These are phyloP conservation scores for Populus alba DNA, from an alignment of 345 rosid species.

Conservation along the genomic window DNA sequence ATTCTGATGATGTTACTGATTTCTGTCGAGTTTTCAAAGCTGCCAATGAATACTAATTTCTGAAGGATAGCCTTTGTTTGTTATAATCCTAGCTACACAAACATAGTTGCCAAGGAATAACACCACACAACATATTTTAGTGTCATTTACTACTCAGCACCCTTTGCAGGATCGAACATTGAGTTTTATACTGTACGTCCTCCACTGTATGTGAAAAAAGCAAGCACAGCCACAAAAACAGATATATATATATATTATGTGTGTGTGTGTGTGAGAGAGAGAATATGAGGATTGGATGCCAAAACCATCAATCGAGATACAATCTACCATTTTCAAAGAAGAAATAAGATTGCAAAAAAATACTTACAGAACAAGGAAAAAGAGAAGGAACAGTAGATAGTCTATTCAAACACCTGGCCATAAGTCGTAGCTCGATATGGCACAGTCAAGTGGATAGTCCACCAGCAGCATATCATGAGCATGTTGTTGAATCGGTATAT, in stretches of 20 bases:
- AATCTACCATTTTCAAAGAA: not conserved
- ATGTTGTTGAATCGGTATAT: slow-evolving; percentile 71
- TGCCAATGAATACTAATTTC: not conserved
- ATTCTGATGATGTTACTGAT: not conserved
- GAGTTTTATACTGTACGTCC: not conserved
- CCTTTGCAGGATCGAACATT: not conserved
- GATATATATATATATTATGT: too few species aligned
- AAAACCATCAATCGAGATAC: not conserved
- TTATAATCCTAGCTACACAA: too few species aligned
- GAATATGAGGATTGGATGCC: not conserved
- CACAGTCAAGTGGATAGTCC: slow-evolving; percentile 66
- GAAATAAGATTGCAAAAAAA: not conserved
- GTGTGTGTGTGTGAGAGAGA: too few species aligned
- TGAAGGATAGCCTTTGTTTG: not conserved
- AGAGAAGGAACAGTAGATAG: not conserved
- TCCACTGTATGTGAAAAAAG: not conserved
- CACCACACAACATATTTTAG: not conserved
- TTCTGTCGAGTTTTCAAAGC: not conserved
- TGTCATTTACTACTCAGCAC: not conserved
- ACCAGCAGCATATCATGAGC: slow-evolving; percentile 79
- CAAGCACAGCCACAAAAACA: not conserved
- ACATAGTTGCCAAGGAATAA: too few species aligned
- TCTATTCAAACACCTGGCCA: slow-evolving; percentile 61
- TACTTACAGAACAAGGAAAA: not conserved
- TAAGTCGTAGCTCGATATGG: slow-evolving; percentile 76